Evolutionary conservation across 2,329 filamentous ascomycete species (phyloP), one percentile per base, ranked within the genome.

Genomic region (Stachybotrys echinatus): DNA sequence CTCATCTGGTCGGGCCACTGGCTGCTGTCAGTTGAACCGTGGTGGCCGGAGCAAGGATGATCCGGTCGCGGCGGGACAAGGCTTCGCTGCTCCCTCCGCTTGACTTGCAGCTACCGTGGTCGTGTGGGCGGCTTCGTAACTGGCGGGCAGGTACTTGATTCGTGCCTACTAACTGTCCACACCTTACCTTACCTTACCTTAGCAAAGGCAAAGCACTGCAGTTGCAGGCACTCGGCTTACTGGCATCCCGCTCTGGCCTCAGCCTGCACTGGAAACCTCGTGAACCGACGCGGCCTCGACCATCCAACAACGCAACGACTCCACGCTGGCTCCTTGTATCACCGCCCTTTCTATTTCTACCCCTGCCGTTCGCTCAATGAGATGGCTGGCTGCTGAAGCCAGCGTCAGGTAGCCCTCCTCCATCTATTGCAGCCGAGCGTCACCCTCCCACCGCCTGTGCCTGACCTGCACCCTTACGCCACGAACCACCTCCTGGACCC

Each of bases 301-400:
- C 40, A 21, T 17, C 40, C 40, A 7, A 43, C 19, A 17, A 19
- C 6, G 12, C 42, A 27, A 45, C 22, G 20, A 8, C 27, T 10
- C 27, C 27, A 14, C 10, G 27, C 27, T 34, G 10, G 10, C 10
- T 34, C 27, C 27, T 34, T 14, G 27, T 18, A n/a, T 40, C 38
- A 40, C 38, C 7, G 10, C 19, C 38, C 38, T 40, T 20, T n/a
- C 38, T 18, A 20, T 20, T 20, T 22, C 46, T 48, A 43, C 38
- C 34, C 34, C 38, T 31, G 39, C 31, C 27, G 42, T 37, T 47
- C 48, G 37, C 34, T 43, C 44, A 43, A 45, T 52, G 58, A 49
- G 45, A 58, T 60, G 58, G 51, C 55, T 54, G 50, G 52, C 52
- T 53, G 54, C 50, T 59, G 54, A 57, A 51, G 44, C 44, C 44